Percentiles rank a stretch among this genome's conserved stretches.
Conservation (phyloP, 306 rosid species). For the Acacia acuminata region DNA sequence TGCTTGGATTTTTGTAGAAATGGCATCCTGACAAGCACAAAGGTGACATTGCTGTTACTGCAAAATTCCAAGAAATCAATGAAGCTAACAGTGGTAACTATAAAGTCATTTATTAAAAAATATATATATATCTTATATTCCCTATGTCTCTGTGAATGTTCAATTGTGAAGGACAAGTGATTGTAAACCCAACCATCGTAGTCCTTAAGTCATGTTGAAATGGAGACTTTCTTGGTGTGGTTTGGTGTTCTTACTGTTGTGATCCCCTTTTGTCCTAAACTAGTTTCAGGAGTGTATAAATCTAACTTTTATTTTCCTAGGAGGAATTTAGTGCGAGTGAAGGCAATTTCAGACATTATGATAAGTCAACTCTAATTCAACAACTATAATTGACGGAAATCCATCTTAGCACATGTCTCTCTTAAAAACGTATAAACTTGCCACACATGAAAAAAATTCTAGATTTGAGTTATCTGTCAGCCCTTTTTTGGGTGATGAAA, state of each 20-base stretch:
- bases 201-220: slow-evolving; percentile 24
- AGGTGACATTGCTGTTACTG: slow-evolving; percentile 55
- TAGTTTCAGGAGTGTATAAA: slow-evolving; percentile 1
- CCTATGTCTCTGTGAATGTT: not conserved
- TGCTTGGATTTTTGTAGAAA: slow-evolving; percentile 47
- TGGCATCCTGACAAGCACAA: slow-evolving; percentile 88
- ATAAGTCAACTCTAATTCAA: slow-evolving; percentile 1
- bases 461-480: not conserved
- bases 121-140: not conserved
- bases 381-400: not conserved
- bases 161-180: not conserved
- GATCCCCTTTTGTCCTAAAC: not conserved
- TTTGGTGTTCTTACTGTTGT: slow-evolving; percentile 9
- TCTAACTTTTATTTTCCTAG: not conserved
- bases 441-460: not conserved
- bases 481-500: not conserved
- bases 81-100: slow-evolving; percentile 72
- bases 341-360: not conserved
- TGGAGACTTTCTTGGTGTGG: slow-evolving; percentile 14
- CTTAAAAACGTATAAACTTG: not conserved
- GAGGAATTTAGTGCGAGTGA: not conserved
- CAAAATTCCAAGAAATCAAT: slow-evolving; percentile 75
- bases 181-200: not conserved
- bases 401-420: not conserved
- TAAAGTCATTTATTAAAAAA: not conserved